Evolutionary conservation across 2,329 filamentous ascomycete genomes (phyloP), one percentile per base, ranked within the genome.

Genomic region (Mycosphaerella arachidis): DNA sequence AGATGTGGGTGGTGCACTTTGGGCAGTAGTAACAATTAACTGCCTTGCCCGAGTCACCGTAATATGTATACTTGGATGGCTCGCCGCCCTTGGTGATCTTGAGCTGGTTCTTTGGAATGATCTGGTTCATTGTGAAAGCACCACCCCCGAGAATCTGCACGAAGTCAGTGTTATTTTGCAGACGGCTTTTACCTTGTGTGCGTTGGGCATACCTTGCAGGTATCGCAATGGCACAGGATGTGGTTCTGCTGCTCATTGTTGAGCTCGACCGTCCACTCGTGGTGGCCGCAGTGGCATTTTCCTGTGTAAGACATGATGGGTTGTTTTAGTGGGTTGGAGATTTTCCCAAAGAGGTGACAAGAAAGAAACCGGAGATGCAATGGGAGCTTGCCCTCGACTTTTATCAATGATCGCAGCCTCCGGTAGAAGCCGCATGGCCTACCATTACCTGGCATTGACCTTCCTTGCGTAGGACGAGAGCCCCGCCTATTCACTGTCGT

Each of bases 11-110:
- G 7, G 79, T 83, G 78, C 82, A 85, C 67, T 80, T 82, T 50
- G 78, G 76, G 75, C 82, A 84, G 74, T 79, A 84, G 75, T 79
- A 84, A 77, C 82, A 85, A 72, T 83, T 73, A 33, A 84, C 81
- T 6, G 74, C 69, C 55, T 84, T 83, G 66, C 81, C 81, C 45
- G 58, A 64, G 64, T 84, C 82, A 50, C 82, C 82, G 63, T 79
- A 76, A 75, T 85, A 85, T 45, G 79, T 81, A 72, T 84, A 85
- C 59, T 79, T 80, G 48, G 82, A 66, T 3, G 72, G 69, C 53
- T 75, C 71, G 27, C 70, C 74, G 55, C 82, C 82, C 67, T 81
- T 79, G 55, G 78, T 82, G 73, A 84, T 75, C 58, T 79, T 79
- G 64, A 85, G 73, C 48, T 76, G 73, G 33, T 74, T 71, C 66